phyloP scores from a whole-genome alignment of 2,329 filamentous ascomycete genomes.

The Taxawa tesnikishii region DNA sequence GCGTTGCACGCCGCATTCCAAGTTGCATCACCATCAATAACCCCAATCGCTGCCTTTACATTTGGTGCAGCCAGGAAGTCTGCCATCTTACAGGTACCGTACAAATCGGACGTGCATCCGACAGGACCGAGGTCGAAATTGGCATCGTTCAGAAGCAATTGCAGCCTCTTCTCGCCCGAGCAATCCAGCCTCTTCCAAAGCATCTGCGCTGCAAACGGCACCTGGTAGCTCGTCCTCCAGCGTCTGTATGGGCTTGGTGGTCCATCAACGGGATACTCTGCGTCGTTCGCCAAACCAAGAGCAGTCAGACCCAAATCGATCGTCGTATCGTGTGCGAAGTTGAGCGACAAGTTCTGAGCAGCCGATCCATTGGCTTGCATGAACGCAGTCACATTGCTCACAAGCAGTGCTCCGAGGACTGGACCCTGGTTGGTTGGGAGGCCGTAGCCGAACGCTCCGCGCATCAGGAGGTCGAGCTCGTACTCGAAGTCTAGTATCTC shows the following conservation, averaged over 20 bases:
- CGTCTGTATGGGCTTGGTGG: slow-evolving; percentile 2
- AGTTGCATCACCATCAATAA: slow-evolving; percentile 3
- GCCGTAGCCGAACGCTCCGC: slow-evolving; percentile 8
- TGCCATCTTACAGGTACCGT: slow-evolving; percentile 4
- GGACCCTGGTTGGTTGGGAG: slow-evolving; percentile 5
- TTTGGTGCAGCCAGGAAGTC: slow-evolving; percentile 1
- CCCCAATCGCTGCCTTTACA: slow-evolving; percentile 3
- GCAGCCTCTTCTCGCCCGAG: slow-evolving; percentile 5
- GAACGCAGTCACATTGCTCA: slow-evolving; percentile 7
- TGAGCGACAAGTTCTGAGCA: slow-evolving; percentile 5
- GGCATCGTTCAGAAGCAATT: slow-evolving; percentile 5
- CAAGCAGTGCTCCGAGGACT: slow-evolving; percentile 4
- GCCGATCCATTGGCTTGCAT: slow-evolving; percentile 1
- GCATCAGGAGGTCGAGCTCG: slow-evolving; percentile 7
- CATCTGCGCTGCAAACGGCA: slow-evolving; percentile 8
- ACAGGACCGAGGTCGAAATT: slow-evolving; percentile 8
- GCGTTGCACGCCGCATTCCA: slow-evolving; percentile 3
- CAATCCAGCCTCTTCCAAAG: slow-evolving; percentile 6
- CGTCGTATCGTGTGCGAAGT: slow-evolving; percentile 8
- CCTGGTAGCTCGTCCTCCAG: slow-evolving; percentile 7
- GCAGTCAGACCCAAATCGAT: slow-evolving; percentile 8
- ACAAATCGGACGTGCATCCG: slow-evolving; percentile 4
- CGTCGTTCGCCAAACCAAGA: slow-evolving; percentile 5
- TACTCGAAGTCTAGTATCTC: slow-evolving; percentile 8
- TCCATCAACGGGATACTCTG: slow-evolving; percentile 3